These are phyloP conservation scores for Clarireedia sp. DNA, from an alignment of 2,329 filamentous ascomycete genomes.

Conservation along the genomic window DNA sequence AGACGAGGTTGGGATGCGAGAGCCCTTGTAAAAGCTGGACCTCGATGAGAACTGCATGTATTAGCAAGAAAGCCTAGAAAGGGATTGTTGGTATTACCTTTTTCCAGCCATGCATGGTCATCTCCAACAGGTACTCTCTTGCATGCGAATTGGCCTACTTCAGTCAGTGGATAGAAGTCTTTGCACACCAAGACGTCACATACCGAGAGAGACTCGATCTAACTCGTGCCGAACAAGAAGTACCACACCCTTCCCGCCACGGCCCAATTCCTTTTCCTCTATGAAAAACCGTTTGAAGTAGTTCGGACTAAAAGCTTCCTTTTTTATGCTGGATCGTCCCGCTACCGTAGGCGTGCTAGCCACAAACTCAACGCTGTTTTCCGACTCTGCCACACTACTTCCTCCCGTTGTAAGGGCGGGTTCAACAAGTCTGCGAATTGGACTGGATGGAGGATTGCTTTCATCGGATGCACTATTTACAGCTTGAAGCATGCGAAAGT, in stretches of 20 bases:
- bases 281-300: constrained; percentile 94
- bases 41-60: constrained; percentile 61
- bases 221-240: constrained; percentile 88
- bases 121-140: constrained; percentile 94
- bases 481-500: constrained; percentile 86
- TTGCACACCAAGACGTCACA: constrained; percentile 6
- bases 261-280: constrained; percentile 76
- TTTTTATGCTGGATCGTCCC: constrained; percentile 64
- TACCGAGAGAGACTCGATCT: constrained; percentile 71
- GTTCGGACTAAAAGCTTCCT: constrained; percentile 79
- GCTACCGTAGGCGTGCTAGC: constrained; percentile 39
- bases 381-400: constrained; percentile 24
- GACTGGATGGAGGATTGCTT: constrained; percentile 39
- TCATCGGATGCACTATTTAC: constrained; percentile 39
- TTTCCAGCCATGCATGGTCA: constrained; percentile 91
- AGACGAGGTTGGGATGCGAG: constrained; percentile 90
- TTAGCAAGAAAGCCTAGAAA: constrained; percentile 11
- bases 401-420: constrained; percentile 22
- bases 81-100: constrained; percentile 33
- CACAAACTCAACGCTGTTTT: constrained; percentile 37
- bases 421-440: constrained; percentile 40
- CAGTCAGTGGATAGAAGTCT: constrained; percentile 12
- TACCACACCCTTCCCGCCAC: constrained; percentile 91
- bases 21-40: constrained; percentile 88
- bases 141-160: constrained; percentile 72